Evolutionary conservation across 305 asterid species (phyloP).

Genomic region (Solanum aculeatissimum): DNA sequence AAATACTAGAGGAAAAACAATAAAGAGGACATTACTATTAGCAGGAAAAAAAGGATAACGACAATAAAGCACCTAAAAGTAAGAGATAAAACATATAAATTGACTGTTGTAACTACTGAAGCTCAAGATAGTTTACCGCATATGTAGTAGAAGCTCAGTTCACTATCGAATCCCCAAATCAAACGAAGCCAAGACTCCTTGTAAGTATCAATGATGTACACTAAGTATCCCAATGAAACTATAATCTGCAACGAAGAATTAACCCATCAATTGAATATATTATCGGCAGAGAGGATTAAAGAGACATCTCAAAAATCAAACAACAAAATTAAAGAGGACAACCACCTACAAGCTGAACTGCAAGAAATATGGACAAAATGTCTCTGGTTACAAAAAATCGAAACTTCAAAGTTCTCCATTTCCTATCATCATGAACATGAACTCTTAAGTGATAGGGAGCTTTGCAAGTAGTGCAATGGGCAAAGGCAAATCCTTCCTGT

Average conservation of each 20-base stretch:
- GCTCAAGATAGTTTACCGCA: constrained; percentile 33
- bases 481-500: constrained; percentile 97
- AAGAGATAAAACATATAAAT: neutral
- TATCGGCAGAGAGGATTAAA: neutral
- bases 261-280: neutral
- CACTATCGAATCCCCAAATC: constrained; percentile 66
- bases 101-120: neutral
- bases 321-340: neutral
- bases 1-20: neutral
- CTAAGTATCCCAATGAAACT: constrained; percentile 49
- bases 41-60: neutral
- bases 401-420: constrained; percentile 88
- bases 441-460: constrained; percentile 89
- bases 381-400: constrained; percentile 96
- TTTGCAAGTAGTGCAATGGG: constrained; percentile 98
- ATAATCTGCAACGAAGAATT: constrained; percentile 44
- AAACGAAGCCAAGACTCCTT: constrained; percentile 66
- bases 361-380: constrained; percentile 73
- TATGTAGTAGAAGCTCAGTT: constrained; percentile 69
- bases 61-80: neutral
- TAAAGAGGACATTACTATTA: neutral
- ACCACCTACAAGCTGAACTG: constrained; percentile 75
- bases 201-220: constrained; percentile 54
- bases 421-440: constrained; percentile 74
- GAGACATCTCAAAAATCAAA: neutral